These are phyloP conservation scores for Thelonectria olida DNA, from an alignment of 2,329 filamentous ascomycete species.

Conservation along the genomic window DNA sequence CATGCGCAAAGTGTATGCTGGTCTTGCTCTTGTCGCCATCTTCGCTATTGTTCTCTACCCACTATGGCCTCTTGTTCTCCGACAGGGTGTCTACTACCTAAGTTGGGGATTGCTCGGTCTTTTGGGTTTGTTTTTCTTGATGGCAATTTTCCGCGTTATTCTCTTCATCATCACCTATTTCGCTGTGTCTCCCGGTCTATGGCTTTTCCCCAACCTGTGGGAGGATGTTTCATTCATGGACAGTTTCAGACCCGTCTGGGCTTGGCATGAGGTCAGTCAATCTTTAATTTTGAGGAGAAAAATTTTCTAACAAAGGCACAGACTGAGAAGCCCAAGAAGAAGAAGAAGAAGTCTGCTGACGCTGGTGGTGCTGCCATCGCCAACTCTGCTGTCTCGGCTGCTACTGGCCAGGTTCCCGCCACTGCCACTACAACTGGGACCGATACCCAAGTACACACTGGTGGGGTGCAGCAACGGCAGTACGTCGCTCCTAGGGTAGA, in stretches of 20 bases:
- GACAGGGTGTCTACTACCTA: conserved; percentile 96
- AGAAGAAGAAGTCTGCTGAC: conserved; percentile 60
- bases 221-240: conserved; percentile 99
- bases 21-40: conserved; percentile 81
- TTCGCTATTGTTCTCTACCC: conserved; percentile 94
- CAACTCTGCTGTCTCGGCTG: conserved; percentile 58
- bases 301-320: conserved; percentile 33
- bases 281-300: not conserved
- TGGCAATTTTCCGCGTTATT: conserved; percentile 97
- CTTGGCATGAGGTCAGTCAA: conserved; percentile 88
- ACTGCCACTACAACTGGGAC: conserved; percentile 66
- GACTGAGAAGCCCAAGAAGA: conserved; percentile 59
- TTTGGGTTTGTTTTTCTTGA: conserved; percentile 92
- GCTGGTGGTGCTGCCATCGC: conserved; percentile 46
- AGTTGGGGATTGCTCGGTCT: conserved; percentile 93
- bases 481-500: conserved; percentile 64
- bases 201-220: conserved; percentile 97
- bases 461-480: conserved; percentile 49
- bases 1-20: conserved; percentile 92
- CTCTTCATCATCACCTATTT: conserved; percentile 95
- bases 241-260: conserved; percentile 95
- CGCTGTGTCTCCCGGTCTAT: conserved; percentile 83
- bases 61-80: conserved; percentile 90
- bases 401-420: conserved; percentile 63
- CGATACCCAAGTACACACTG: conserved; percentile 61